Evolutionary conservation across 1,284 basidiomycete species (phyloP).

Genomic region (Puccinia coronata): DNA sequence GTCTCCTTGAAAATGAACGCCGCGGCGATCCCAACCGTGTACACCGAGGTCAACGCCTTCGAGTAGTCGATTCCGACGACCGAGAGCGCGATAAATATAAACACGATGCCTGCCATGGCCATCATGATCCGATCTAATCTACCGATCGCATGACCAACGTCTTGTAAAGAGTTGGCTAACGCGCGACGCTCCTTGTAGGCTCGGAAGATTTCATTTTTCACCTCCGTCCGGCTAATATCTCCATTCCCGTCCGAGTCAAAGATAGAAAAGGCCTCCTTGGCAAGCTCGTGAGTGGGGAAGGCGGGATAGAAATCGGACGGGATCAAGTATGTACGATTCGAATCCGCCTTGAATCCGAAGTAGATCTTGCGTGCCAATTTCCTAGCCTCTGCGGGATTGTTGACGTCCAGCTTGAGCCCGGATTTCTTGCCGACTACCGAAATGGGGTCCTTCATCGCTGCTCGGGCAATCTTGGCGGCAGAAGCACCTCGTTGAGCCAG

Average conservation of each 20-base stretch:
- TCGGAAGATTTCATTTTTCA: conserved; percentile 70
- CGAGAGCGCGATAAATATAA: conserved; percentile 72
- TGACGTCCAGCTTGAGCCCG: conserved; percentile 56
- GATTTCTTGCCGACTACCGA: conserved; percentile 52
- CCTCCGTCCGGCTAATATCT: conserved; percentile 73
- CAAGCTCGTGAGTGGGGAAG: conserved; percentile 50
- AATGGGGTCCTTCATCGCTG: conserved; percentile 52
- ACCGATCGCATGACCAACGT: conserved; percentile 68
- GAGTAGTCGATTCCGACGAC: conserved; percentile 70
- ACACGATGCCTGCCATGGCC: conserved; percentile 66
- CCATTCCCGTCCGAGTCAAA: conserved; percentile 66
- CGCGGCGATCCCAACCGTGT: conserved; percentile 67
- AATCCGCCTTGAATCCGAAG: conserved; percentile 64
- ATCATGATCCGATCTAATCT: conserved; percentile 68
- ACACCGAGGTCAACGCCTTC: conserved; percentile 68
- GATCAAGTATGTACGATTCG: conserved; percentile 66
- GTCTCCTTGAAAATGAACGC: conserved; percentile 75
- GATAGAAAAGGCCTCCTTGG: conserved; percentile 52
- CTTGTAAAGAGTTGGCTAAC: conserved; percentile 57
- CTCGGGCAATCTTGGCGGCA: conserved; percentile 51
- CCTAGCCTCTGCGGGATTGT: conserved; percentile 59
- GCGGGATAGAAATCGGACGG: conserved; percentile 69
- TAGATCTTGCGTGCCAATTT: conserved; percentile 72
- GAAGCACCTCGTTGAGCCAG: conserved; percentile 50
- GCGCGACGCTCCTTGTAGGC: conserved; percentile 70